Base-by-base conservation (phyloP, 768 basidiomycete genomes). In the Lyophyllum atratum region DNA sequence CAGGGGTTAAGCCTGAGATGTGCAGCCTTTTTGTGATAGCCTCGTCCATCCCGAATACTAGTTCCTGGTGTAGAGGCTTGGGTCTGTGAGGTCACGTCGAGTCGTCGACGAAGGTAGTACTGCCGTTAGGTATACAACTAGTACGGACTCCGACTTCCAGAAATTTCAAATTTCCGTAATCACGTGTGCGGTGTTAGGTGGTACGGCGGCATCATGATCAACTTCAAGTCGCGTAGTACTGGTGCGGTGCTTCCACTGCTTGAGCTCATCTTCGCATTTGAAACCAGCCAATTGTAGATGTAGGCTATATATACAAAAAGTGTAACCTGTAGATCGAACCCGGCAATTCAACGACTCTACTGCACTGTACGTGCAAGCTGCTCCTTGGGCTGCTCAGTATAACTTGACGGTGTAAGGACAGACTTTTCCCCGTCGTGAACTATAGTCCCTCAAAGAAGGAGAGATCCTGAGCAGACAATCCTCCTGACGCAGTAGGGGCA, bases 401-500 rank as follows among this genome's bases (percentile, higher is more conserved):
- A 19, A 7, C 14, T 42, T 21, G 3, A 4, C 40, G 21, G 34
- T 15, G 17, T 9, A 37, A 14, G 4, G 14, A 37, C 12, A 15
- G 29, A 37, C 11, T 15, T 15, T 9, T 1, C 22, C 37, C 5
- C 2, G 14, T 25, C 21, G 44, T 46, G 15, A 3, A n/a, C 43
- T 62, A 90, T 29, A 89, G 65, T 33, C 90, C 88, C 72, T 94
- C 92, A 68, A 94, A 95, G 70, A 95, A 94, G 17, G 87, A 91
- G 50, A 93, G 69, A 78, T 93, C 93, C 71, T 92, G 89, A 2
- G 90, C 92, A 3, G 87, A 89, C 49, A 93, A 69, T 4, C 87
- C 88, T 12, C 85, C 84, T 9, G 66, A 62, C 26, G 64, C 49
- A 33, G 49, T 54, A 15, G 63, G 57, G 1, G 70, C 54, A 10